A percentile compares a stretch with the other conserved stretches of the same genome.
Conservation (phyloP, 495 filamentous ascomycete genomes). For the Penicillium fimorum region DNA sequence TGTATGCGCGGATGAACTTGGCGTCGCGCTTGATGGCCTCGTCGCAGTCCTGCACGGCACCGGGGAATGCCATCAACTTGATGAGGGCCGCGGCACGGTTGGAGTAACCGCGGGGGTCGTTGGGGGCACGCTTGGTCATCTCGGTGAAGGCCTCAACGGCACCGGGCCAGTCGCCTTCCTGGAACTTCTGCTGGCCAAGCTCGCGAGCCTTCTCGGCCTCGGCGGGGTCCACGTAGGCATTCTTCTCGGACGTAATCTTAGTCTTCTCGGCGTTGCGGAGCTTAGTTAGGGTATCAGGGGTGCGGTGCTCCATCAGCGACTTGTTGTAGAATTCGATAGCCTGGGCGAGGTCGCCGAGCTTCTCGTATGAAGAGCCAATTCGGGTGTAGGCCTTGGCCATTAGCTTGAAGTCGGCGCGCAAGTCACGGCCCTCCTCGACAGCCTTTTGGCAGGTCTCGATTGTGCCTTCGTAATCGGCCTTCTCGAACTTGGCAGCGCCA, state of each 20-base stretch:
- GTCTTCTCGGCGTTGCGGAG: conserved; percentile 90
- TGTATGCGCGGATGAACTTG: conserved; percentile 92
- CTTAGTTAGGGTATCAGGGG: conserved; percentile 88
- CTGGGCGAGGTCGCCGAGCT: conserved; percentile 71
- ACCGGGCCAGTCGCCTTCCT: conserved; percentile 92
- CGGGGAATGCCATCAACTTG: conserved; percentile 93
- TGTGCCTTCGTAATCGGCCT: conserved; percentile 83
- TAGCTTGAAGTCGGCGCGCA: conserved; percentile 92
- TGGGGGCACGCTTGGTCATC: conserved; percentile 93
- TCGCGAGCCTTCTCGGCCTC: conserved; percentile 96
- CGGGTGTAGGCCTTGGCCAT: conserved; percentile 93
- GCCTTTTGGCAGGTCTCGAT: conserved; percentile 86
- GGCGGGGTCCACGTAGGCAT: conserved; percentile 82
- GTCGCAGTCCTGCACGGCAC: conserved; percentile 90
- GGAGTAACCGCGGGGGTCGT: conserved; percentile 91
- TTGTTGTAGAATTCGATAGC: conserved; percentile 91
- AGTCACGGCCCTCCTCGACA: conserved; percentile 79
- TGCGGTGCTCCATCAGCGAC: conserved; percentile 94
- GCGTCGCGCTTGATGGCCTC: conserved; percentile 84
- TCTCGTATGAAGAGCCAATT: conserved; percentile 89
- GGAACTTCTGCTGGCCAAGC: conserved; percentile 93
- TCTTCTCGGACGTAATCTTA: conserved; percentile 71
- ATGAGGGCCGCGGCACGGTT: conserved; percentile 96
- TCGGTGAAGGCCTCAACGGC: conserved; percentile 94
- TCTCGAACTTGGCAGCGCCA: conserved; percentile 91